A percentile compares a stretch with the other conserved stretches of the same genome.
phyloP scores from a whole-genome alignment of 2,329 filamentous ascomycete genomes.

The Exophiala spinifera region DNA sequence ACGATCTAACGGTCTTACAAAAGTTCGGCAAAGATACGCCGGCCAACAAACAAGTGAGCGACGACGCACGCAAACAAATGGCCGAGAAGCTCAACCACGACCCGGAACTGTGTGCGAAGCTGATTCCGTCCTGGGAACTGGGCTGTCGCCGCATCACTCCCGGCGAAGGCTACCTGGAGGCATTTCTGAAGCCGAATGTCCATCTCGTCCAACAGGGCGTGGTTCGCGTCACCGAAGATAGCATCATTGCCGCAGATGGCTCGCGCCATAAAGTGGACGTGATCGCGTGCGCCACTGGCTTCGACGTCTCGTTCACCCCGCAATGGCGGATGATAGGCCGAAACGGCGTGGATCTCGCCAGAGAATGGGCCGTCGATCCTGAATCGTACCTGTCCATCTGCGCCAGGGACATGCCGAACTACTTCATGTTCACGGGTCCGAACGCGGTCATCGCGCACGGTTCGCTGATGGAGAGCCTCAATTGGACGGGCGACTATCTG shows the following conservation, averaged over 20 bases:
- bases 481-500: constrained; percentile 32
- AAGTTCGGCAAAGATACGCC: constrained; percentile 4
- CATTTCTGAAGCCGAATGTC: constrained; percentile 32
- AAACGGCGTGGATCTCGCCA: constrained; percentile 39
- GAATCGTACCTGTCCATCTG: constrained; percentile 31
- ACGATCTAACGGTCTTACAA: no score
- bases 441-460: constrained; percentile 33
- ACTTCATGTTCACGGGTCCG: constrained; percentile 33
- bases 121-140: constrained; percentile 31
- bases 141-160: constrained; percentile 18
- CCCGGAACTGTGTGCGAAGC: constrained; percentile 28
- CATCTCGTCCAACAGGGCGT: constrained; percentile 33
- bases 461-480: constrained; percentile 28
- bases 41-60: constrained; percentile 2
- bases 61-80: constrained; percentile 10
- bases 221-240: constrained; percentile 26
- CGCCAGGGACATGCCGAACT: constrained; percentile 34
- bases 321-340: constrained; percentile 42
- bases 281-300: constrained; percentile 22
- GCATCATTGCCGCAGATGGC: constrained; percentile 30
- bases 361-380: constrained; percentile 40
- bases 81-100: constrained; percentile 19
- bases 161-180: constrained; percentile 31
- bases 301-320: constrained; percentile 40
- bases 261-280: constrained; percentile 31